A percentile compares a stretch with the other conserved stretches of the same genome.
Conservation (phyloP, 768 basidiomycete species). For the Cystofilobasidium bisporidii region DNA sequence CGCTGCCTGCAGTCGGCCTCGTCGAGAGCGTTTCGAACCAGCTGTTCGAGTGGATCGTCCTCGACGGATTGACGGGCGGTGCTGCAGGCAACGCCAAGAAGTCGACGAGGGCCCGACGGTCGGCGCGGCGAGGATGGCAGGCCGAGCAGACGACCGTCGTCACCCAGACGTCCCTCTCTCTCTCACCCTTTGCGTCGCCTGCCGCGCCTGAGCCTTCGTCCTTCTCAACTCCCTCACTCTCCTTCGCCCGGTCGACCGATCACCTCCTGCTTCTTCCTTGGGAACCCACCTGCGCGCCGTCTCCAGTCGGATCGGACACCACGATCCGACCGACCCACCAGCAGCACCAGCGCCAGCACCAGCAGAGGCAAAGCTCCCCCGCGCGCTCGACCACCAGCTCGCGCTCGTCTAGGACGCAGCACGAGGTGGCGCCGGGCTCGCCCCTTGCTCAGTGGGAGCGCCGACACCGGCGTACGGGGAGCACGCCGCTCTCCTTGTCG, state of each 20-base stretch:
- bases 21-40: neutral
- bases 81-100: neutral
- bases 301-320: neutral
- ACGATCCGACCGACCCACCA: neutral
- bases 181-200: too few species aligned
- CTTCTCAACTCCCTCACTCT: too few species aligned
- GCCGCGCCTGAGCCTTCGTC: too few species aligned
- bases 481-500: neutral
- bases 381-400: neutral
- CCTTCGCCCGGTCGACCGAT: neutral
- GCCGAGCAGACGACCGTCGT: too few species aligned
- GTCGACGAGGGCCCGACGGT: neutral
- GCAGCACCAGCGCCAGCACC: neutral
- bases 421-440: neutral
- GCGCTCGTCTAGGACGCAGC: neutral
- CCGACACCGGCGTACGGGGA: neutral
- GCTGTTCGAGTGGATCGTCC: neutral
- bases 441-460: neutral
- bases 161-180: too few species aligned
- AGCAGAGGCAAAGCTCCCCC: neutral
- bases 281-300: neutral
- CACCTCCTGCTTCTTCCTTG: neutral
- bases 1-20: neutral
- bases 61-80: too few species aligned
- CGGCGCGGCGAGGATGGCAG: neutral